These are phyloP conservation scores for Fraxinus latifolia DNA, from an alignment of 305 asterid species.

Conservation along the genomic window DNA sequence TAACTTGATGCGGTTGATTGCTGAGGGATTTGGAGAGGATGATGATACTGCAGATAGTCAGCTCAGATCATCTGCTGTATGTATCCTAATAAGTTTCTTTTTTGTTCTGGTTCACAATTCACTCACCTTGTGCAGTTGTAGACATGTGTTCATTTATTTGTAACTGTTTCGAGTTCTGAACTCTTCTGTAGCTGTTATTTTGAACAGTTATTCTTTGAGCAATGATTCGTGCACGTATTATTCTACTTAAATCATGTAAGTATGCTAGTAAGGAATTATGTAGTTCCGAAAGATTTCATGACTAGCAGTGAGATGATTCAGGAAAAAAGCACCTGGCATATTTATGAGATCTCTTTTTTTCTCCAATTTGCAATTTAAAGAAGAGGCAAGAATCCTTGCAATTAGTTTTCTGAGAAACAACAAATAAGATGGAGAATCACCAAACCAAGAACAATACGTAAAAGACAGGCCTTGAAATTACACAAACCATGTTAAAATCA, in stretches of 20 bases:
- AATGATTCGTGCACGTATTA: not conserved
- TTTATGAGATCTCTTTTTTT: not conserved
- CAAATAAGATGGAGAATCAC: not conserved
- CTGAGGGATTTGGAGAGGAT: slow-evolving; percentile 96
- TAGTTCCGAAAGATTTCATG: slow-evolving; percentile 4
- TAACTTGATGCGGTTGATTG: slow-evolving; percentile 90
- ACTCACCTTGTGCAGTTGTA: slow-evolving; percentile 11
- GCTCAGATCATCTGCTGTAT: slow-evolving; percentile 96
- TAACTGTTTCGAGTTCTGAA: slow-evolving; percentile 7
- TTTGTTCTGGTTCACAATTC: not conserved
- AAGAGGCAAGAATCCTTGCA: not conserved
- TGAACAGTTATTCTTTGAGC: slow-evolving; percentile 9
- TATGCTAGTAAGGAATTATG: slow-evolving; percentile 14
- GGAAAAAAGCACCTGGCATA: not conserved
- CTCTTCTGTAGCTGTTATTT: slow-evolving; percentile 13
- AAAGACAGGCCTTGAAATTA: not conserved
- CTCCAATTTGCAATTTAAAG: not conserved
- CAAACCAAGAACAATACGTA: not conserved
- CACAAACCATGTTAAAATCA: not conserved
- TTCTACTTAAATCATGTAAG: not conserved
- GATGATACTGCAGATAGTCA: slow-evolving; percentile 78
- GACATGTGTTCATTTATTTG: not conserved
- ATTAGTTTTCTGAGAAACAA: not conserved
- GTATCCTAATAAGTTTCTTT: slow-evolving; percentile 30
- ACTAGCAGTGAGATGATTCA: not conserved